Evolutionary conservation across 164 flowering plant species (phyloP).

Genomic region (Buxus sempervirens): DNA sequence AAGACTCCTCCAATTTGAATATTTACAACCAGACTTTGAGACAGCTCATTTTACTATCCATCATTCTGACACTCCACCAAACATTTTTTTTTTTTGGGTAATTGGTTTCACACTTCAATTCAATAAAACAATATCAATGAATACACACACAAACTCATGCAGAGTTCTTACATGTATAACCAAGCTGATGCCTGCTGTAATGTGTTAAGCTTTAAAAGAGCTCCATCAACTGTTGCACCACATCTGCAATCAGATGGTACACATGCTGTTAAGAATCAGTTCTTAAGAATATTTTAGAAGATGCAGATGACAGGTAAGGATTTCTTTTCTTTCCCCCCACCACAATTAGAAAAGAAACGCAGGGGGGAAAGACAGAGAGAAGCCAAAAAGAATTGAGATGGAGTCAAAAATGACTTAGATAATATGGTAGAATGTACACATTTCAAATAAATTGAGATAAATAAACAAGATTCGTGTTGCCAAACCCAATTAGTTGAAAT

Average conservation of each 20-base stretch:
- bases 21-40: too few species aligned
- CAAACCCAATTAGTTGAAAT: too few species aligned
- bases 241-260: slow-evolving; percentile 53
- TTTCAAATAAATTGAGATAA: too few species aligned
- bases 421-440: too few species aligned
- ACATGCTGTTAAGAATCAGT: neutral
- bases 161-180: neutral
- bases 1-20: too few species aligned
- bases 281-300: neutral
- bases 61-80: neutral
- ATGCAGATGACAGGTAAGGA: neutral
- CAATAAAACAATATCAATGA: slow-evolving; percentile 1
- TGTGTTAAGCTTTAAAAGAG: slow-evolving; percentile 27
- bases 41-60: too few species aligned
- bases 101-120: neutral
- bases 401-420: neutral
- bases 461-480: too few species aligned
- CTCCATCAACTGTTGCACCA: slow-evolving; percentile 75
- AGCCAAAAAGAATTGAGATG: too few species aligned
- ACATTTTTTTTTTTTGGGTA: neutral
- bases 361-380: too few species aligned
- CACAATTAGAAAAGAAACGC: too few species aligned
- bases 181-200: neutral
- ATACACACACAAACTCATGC: slow-evolving; percentile 12
- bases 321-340: too few species aligned